Evolutionary conservation across 2,329 filamentous ascomycete genomes (phyloP).

Genomic region (Phoma sp.): DNA sequence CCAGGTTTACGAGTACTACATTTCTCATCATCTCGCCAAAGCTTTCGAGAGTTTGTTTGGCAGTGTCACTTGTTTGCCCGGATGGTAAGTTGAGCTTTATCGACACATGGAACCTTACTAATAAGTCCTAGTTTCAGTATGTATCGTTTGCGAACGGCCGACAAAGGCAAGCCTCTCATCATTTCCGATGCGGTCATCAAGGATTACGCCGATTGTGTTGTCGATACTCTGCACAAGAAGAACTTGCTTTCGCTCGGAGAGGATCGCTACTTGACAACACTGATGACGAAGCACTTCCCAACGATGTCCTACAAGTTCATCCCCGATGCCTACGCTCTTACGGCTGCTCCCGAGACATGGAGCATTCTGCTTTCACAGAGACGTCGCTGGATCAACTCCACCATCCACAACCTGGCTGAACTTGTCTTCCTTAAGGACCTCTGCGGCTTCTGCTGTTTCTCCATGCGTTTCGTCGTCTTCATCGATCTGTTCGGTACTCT

Average conservation of each 20-base stretch:
- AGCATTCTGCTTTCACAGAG: slow-evolving; percentile 94
- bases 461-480: slow-evolving; percentile 95
- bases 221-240: slow-evolving; percentile 95
- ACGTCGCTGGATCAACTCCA: slow-evolving; percentile 99
- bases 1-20: slow-evolving; percentile 99
- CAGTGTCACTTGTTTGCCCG: slow-evolving; percentile 97
- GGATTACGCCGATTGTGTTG: slow-evolving; percentile 86
- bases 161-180: slow-evolving; percentile 92
- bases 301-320: slow-evolving; percentile 96
- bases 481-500: slow-evolving; percentile 93
- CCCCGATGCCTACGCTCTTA: slow-evolving; percentile 89
- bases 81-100: slow-evolving; percentile 74
- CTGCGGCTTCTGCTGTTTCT: slow-evolving; percentile 98
- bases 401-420: slow-evolving; percentile 93
- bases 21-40: slow-evolving; percentile 95
- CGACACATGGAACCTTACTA: slow-evolving; percentile 17
- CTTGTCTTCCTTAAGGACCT: slow-evolving; percentile 89
- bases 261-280: slow-evolving; percentile 93
- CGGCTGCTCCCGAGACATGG: slow-evolving; percentile 93
- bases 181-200: slow-evolving; percentile 86
- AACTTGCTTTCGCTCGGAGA: slow-evolving; percentile 92
- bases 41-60: slow-evolving; percentile 98
- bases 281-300: slow-evolving; percentile 99
- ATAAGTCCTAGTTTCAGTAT: slow-evolving; percentile 81
- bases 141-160: slow-evolving; percentile 93